Base-by-base conservation (phyloP, 2,329 filamentous ascomycete genomes). In the Claviceps quebecensis region DNA sequence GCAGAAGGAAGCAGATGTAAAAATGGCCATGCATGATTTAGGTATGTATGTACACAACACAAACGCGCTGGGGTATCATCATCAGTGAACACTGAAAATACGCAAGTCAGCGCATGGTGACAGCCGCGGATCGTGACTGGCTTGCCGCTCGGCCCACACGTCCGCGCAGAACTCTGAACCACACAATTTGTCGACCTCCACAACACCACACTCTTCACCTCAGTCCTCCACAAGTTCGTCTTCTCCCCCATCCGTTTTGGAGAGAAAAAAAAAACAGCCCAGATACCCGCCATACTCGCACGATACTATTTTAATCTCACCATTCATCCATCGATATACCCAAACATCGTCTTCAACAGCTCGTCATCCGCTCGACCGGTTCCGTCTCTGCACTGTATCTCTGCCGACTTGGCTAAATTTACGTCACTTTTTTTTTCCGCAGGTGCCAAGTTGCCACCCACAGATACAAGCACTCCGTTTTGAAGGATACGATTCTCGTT, bases 141-240 rank as follows among this genome's bases (percentile, higher is more conserved):
- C 13, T n/a, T 19, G 19, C 23, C 17, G 40, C 19, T 22, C 23
- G 41, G 41, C 41, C 41, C 23, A 29, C 43, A n/a, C 14, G 23
- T 14, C 43, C 5, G 23, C 43, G 43, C 43, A 45, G 43, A 17
- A n/a, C n/a, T n/a, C n/a, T n/a, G n/a, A n/a, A 45, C 26, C 48
- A 50, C 41, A 51, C 45, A 48, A 48, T 48, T 47, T 51, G 38
- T 51, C 45, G 13, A 44, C 50, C 45, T 51, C 37, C 48, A 52
- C 51, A 50, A 47, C 51, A 53, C 45, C 52, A 53, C 4, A 47
- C 40, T 17, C 29, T 34, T 44, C 22, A 34, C 45, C 34, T 19
- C 19, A 19, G 19, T 19, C 19, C 19, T 36, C 44, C 45, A 41
- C 52, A 38, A 38, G 44, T 45, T 51, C 51, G 29, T 50, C 51